Percentiles rank a stretch among this genome's conserved stretches.
Evolutionary conservation across 2,329 filamentous ascomycete species (phyloP).

Genomic region (Calonectria pauciramosa): DNA sequence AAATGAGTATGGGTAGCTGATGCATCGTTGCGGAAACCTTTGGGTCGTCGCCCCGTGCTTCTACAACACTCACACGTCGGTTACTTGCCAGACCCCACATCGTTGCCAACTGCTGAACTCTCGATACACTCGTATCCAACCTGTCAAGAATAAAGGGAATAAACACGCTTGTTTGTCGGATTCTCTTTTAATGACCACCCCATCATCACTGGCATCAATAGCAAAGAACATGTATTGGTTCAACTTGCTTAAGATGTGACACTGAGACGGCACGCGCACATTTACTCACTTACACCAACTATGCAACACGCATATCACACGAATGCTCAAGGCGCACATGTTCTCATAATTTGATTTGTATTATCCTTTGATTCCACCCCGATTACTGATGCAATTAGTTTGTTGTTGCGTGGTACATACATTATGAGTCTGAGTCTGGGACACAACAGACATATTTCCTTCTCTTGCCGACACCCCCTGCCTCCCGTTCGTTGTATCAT

Average conservation of each 20-base stretch:
- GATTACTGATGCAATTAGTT: constrained; percentile 16
- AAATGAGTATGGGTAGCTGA: neutral
- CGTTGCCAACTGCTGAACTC: neutral
- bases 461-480: constrained; percentile 2
- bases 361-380: neutral
- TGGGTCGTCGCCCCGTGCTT: neutral
- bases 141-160: neutral
- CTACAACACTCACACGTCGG: neutral
- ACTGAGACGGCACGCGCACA: no score
- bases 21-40: neutral
- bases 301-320: no score
- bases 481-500: neutral
- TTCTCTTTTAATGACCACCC: no score
- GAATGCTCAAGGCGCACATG: neutral
- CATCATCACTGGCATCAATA: neutral
- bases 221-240: neutral
- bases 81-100: neutral
- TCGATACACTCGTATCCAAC: neutral
- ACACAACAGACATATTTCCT: constrained; percentile 4
- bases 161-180: neutral
- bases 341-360: neutral
- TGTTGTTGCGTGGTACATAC: constrained; percentile 20
- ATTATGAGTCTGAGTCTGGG: constrained; percentile 20
- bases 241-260: neutral
- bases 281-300: neutral